Base-by-base conservation (phyloP, 202 grass and related monocot genomes). In the Miscanthus sacchariflorus region DNA sequence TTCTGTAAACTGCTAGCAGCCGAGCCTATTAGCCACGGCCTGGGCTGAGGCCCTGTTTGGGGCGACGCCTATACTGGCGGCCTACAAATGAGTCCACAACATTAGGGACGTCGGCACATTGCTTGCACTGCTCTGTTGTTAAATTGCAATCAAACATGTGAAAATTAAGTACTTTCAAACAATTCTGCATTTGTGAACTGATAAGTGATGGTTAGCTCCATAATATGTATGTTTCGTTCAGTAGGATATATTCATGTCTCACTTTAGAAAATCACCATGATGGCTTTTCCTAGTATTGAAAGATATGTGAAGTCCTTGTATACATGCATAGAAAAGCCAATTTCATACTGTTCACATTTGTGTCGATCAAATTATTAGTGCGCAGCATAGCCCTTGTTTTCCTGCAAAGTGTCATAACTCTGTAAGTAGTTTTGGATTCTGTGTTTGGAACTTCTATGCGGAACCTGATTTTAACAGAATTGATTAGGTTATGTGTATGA, bases 131-230 rank as follows among this genome's bases (percentile, higher is more conserved):
- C 12, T 45, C 13, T 2, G 17, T 49, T 54, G n/a, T 23, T 77
- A 18, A 77, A 80, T 30, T 73, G 12, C 50, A 48, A 65, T 33
- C n/a, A 33, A 66, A 9, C 10, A 7, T 52, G n/a, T 38, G 43
- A 25, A 36, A 27, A 0, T 74, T 4, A 45, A 3, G 14, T 33
- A 19, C 35, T 70, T 75, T 54, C 12, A 17, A 28, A 5, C 69
- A 63, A 12, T 70, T 30, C 5, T 49, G 70, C 48, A 18, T 72
- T 44, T 68, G 3, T 40, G 23, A 74, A 81, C 85, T 74, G 23
- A 66, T 18, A 43, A 70, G 63, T 9, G 42, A n/a, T 71, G 15
- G 5, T 66, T 52, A 25, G 28, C 42, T 74, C 5, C 25, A 21
- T 9, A 17, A 11, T 71, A 72, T 69, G 33, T 5, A 25, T 46